Base-by-base conservation (phyloP, 805 yeast genomes). In the Lachancea lanzarotensis region DNA sequence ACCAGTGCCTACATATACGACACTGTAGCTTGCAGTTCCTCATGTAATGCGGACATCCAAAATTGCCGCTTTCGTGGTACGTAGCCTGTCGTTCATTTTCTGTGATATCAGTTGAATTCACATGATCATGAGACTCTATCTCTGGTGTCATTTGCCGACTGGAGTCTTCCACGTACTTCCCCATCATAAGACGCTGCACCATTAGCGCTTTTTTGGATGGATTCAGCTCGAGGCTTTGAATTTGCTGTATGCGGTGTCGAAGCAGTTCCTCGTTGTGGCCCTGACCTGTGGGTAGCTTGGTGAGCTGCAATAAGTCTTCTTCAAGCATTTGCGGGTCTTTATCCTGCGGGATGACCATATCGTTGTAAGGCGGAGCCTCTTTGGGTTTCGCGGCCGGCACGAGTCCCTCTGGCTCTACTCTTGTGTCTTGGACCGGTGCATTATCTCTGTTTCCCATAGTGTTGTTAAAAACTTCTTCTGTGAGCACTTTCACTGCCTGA, bases 11-110 rank as follows among this genome's bases (percentile, higher is more conserved):
- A 57, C 97, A 90, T 2, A 72, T 72, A 11, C 83, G 73, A 59
- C 97, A 90, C 56, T 86, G 93, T 40, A 85, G 63, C 60, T 89
- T 88, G 66, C 95, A 88, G 48, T 82, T 81, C 29, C 95, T 68
- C 56, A 79, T 84, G 64, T 90, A 90, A 64, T 90, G 97, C 17
- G 67, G 68, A 60, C 97, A 90, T 2, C 97, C 97, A 25, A 82
- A 60, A 1, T 76, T 66, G 2, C 68, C 67, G 12, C 67, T 66
- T 63, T 73, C 71, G 53, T 71, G 70, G 54, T 69, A 82, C 0
- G 79, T 64, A 1, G 81, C 76, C 18, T 53, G 45, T 35, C 62
- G 68, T 53, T 82, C 88, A 15, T 59, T 55, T 7, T 70, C 74
- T 0, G 75, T 67, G 1, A 80, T 62, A 9, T 32, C 19, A 15